Percentiles rank a stretch among this genome's conserved stretches.
Evolutionary conservation across 1,284 basidiomycete species (phyloP).

Genomic region (Ustilago loliicola): DNA sequence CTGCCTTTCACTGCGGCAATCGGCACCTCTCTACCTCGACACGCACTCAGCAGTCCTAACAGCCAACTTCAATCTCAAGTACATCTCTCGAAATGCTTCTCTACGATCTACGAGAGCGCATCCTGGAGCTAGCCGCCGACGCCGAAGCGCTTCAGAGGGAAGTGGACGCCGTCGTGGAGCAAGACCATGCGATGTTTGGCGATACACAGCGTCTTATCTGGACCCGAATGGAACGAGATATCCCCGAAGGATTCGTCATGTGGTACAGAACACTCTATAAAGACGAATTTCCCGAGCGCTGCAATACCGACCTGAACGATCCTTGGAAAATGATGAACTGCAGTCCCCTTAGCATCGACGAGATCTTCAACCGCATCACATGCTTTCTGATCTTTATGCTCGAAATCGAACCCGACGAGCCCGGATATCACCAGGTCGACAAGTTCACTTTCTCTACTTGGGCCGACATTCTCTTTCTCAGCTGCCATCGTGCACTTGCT

Average conservation of each 20-base stretch:
- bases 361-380: constrained; percentile 20
- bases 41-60: neutral
- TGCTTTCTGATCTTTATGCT: constrained; percentile 6
- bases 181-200: neutral
- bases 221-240: neutral
- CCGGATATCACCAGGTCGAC: neutral
- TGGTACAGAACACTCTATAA: neutral
- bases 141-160: neutral
- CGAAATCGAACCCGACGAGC: neutral
- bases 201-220: neutral
- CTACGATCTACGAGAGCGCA: neutral
- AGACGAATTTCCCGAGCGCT: neutral
- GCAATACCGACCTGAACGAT: neutral
- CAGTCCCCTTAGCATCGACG: constrained; percentile 2
- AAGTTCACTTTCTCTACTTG: neutral
- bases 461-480: neutral
- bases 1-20: neutral
- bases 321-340: constrained; percentile 10
- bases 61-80: neutral
- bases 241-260: constrained; percentile 4
- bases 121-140: neutral
- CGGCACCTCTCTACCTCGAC: too few relatives aligned
- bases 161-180: neutral
- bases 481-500: neutral
- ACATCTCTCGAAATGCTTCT: neutral